phyloP scores from a whole-genome alignment of 352 stramenopile genomes.

The Phytophthora sojae region DNA sequence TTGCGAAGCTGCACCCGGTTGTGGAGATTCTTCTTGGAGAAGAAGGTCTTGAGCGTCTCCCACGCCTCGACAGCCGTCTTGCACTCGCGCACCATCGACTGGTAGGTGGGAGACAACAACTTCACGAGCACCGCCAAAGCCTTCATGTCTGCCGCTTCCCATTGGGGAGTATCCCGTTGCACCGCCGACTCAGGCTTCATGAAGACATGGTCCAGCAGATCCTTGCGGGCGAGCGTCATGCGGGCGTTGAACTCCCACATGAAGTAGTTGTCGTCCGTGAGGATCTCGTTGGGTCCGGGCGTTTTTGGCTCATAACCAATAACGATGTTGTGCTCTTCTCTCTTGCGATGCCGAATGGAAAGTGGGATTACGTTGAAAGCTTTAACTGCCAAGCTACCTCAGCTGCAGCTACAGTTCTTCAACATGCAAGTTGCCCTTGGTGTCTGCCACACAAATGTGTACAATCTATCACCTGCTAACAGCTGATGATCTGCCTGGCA shows the following conservation, averaged over 20 bases:
- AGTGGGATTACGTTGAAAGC: too few species aligned
- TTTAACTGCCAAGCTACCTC: too few species aligned
- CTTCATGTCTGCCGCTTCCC: not conserved
- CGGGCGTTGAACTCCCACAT: not conserved
- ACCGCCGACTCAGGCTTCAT: not conserved
- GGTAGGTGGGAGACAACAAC: not conserved
- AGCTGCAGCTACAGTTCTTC: too few species aligned
- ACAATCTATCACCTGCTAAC: too few species aligned
- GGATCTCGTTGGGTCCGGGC: not conserved
- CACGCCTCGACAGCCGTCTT: constrained; percentile 18
- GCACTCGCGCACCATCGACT: not conserved
- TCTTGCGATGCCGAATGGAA: too few species aligned
- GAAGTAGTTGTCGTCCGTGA: not conserved
- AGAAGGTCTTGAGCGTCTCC: constrained; percentile 20
- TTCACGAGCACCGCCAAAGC: constrained; percentile 4
- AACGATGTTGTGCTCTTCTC: not conserved
- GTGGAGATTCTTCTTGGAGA: constrained; percentile 27
- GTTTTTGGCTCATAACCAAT: not conserved
- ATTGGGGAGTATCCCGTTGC: constrained; percentile 10
- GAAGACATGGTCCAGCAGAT: not conserved
- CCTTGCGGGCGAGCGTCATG: not conserved
- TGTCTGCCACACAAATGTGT: too few species aligned
- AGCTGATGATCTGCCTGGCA: too few species aligned
- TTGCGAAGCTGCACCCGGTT: constrained; percentile 25
- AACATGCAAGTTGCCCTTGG: too few species aligned